Base-by-base conservation (phyloP, 2,329 filamentous ascomycete species). In the Xylariomycetidae sp. region DNA sequence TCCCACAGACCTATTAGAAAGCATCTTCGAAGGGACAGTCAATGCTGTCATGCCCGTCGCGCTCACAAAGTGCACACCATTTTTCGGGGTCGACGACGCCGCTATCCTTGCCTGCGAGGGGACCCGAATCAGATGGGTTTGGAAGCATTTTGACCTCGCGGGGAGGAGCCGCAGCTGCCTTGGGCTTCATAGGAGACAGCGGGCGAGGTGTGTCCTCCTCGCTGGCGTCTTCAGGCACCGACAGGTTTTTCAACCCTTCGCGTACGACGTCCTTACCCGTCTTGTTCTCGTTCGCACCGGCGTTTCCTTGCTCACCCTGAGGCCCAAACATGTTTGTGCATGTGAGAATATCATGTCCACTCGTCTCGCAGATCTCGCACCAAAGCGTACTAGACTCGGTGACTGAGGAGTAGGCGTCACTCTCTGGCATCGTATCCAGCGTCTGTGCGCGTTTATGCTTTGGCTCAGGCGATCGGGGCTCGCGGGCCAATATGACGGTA, bases 21-120 rank as follows among this genome's bases (percentile, higher is more conserved):
- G 79, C 80, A 59, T 94, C 88, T 63, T 95, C 89, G 61, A 94
- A 85, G 10, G 89, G 88, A 62, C 89, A 95, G 60, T 94, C 88
- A 41, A 94, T 89, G 54, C 90, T 96, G 61, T 96, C 86, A 58
- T 98, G 92, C 11, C 92, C 92, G 53, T 98, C 92, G 42, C 87
- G 80, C 68, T 98, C 92, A 58, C 92, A 98, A 27, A 97, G 70
- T 12, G 92, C 92, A 62, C 92, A 98, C 92, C 92, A 98, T 64
- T 95, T 96, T 42, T 82, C 77, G 34, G 82, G 77, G 51, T 97
- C 88, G 45, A 90, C 71, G 29, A 86, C 66, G 1, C 85, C 84
- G 35, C 80, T 88, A 45, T 82, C 78, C 64, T 88, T 90, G 33
- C 86, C 86, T 4, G 85, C 82, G 16, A 87, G 74, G 2, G 85